Base-by-base conservation (phyloP, 192 early-diverging fungal species). In the Coemansia guatemalensis region DNA sequence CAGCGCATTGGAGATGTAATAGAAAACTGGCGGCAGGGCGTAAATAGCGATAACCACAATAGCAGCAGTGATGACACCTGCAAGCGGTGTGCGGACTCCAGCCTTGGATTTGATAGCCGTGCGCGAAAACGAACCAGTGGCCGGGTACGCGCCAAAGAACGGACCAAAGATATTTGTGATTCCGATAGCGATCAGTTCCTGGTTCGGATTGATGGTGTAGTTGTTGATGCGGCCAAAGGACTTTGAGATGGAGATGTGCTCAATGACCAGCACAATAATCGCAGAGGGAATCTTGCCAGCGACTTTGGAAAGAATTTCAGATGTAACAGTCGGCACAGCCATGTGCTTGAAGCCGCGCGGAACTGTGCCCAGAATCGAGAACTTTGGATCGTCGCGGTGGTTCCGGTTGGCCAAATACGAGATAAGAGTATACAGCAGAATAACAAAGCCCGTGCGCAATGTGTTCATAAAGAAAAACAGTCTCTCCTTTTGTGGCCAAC, bases 51-150 rank as follows among this genome's bases (percentile, higher is more conserved):
- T 67, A 3, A 98, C 74, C 20, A 98, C 93, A 14, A 94, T 84
- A 7, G 80, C 64, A 27, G 86, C 92, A 18, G 92, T 92, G 78
- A 94, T 83, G 55, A 93, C 70, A 30, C 88, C 89, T 20, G 90
- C 88, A 21, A 92, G 69, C 6, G 94, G 94, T 7, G 92, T 89
- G 44, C 88, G 82, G 27, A 90, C 89, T 18, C 96, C 96, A 11
- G 93, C 92, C 67, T 89, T 86, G 64, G 92, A 85, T 80, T 94
- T 96, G 74, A 98, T 87, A 49, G 95, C 94, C 0, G 92, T 90
- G 48, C 96, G 89, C 12, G 93, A 94, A 83, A 98, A 96, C 8
- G 93, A 94, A 48, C 95, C 96, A 17, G 96, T 96, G 1, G 91
- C 85, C 21, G 95, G 89, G 80, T 90, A 95, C 9, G 86, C 91